phyloP scores from a whole-genome alignment of 352 stramenopile genomes.

The Globisporangium emineosum region DNA sequence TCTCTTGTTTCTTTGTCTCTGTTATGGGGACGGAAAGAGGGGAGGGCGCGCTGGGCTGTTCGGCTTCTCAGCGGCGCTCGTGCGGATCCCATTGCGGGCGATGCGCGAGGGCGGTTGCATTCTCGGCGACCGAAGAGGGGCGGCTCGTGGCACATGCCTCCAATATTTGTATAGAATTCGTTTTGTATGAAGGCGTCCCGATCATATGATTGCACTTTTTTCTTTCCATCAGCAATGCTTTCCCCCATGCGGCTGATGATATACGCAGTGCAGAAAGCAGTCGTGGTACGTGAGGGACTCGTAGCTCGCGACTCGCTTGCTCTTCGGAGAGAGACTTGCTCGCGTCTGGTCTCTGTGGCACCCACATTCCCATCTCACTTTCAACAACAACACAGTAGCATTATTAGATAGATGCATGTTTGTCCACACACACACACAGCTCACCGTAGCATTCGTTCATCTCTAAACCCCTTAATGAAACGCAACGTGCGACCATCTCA shows the following conservation, averaged over 20 bases:
- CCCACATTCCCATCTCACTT: slow-evolving; percentile 26
- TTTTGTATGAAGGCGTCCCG: background rate
- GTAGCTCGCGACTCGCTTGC: slow-evolving; percentile 10
- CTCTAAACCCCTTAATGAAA: too few relatives aligned
- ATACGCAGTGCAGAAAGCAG: slow-evolving; percentile 82
- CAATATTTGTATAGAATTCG: slow-evolving; percentile 1
- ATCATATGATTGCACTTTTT: slow-evolving; percentile 41
- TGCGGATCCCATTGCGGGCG: slow-evolving; percentile 48
- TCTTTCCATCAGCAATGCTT: slow-evolving; percentile 59
- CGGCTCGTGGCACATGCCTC: slow-evolving; percentile 29
- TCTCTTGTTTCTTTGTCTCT: background rate
- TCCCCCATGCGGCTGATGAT: slow-evolving; percentile 52
- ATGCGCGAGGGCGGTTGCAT: slow-evolving; percentile 27
- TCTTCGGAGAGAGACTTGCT: slow-evolving; percentile 15
- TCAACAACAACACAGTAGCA: background rate
- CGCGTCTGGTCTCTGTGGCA: slow-evolving; percentile 28
- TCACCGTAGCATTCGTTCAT: background rate
- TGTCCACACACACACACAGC: background rate
- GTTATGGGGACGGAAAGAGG: background rate
- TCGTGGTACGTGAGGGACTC: slow-evolving; percentile 37
- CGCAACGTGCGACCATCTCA: background rate
- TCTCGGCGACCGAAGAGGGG: slow-evolving; percentile 42
- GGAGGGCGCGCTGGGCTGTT: slow-evolving; percentile 9
- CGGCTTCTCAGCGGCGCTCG: slow-evolving; percentile 31
- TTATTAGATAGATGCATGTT: background rate